phyloP scores from a whole-genome alignment of 306 rosid genomes.

The Dicorynia guianensis region DNA sequence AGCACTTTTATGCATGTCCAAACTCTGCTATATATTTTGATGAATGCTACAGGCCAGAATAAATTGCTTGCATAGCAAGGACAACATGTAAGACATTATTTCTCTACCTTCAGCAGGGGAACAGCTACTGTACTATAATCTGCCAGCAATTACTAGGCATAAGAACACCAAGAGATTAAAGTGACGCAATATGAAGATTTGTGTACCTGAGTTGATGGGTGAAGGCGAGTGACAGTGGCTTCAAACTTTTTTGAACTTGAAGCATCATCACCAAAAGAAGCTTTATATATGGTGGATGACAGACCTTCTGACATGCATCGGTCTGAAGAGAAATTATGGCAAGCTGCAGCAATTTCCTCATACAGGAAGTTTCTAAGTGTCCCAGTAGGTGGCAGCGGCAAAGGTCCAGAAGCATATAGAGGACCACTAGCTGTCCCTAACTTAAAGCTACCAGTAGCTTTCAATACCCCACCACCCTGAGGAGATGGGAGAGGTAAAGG shows the following conservation, averaged over 20 bases:
- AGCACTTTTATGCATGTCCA: background rate
- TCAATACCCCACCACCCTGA: conserved; percentile 58
- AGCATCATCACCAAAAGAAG: conserved; percentile 87
- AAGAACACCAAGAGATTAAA: conserved; percentile 21
- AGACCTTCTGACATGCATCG: conserved; percentile 86
- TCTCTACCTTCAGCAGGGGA: conserved; percentile 1
- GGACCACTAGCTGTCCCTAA: conserved; percentile 74
- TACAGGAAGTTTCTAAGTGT: conserved; percentile 66
- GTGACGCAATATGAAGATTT: conserved; percentile 15
- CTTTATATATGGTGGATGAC: conserved; percentile 84
- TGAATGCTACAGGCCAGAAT: conserved; percentile 12
- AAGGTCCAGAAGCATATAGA: conserved; percentile 75
- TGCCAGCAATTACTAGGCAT: conserved; percentile 26
- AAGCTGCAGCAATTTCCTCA: conserved; percentile 86
- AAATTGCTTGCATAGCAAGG: background rate
- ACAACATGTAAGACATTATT: conserved; percentile 1
- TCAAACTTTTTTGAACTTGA: conserved; percentile 83
- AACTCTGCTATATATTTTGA: background rate
- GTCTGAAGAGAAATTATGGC: conserved; percentile 83
- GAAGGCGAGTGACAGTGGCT: conserved; percentile 93
- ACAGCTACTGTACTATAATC: background rate
- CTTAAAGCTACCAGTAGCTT: conserved; percentile 80
- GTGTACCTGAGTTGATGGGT: conserved; percentile 81
- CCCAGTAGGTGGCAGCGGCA: conserved; percentile 88
- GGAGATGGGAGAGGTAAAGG: conserved; percentile 99